Evolutionary conservation across 1,139 yeast genomes (phyloP), one percentile per base, ranked within the genome.

Genomic region (Yamadazyma oceani): DNA sequence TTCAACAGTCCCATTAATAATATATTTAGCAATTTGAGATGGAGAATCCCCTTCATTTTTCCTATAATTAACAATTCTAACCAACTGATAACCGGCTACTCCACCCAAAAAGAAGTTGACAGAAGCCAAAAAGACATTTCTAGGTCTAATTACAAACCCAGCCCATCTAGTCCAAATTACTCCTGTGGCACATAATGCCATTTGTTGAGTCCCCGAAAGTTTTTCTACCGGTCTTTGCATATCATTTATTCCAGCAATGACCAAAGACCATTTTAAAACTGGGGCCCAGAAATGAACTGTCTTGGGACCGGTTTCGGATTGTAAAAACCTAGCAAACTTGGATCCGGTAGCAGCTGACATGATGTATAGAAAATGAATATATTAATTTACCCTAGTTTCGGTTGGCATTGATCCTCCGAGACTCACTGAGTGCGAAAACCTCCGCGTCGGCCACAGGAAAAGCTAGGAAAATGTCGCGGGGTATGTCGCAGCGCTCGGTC

Each of bases 111-210:
- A 92, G 73, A 89, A 88, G 67, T 92, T 92, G 43, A 92, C 98
- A 23, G 94, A 81, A 4, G 97, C 98, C 51, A 92, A 74, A 44
- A 92, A 69, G 50, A 76, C 73, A 67, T 92, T 92, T 65, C 86
- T 84, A 37, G 98, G 98, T 53, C 71, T 81, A 58, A 92, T 92
- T 46, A 89, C 94, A 63, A 89, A 78, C 2, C 75, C 77, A 23
- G 97, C 90, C 98, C 98, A 92, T 61, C 98, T 81, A 32, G 98
- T 92, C 98, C 98, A 92, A 54, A 92, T 89, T 39, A 79, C 80
- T 40, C 97, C 98, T 1, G 98, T 92, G 34, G 92, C 92, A 53
- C 86, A 75, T 42, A 92, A 73, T 0, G 98, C 96, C 45, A 85
- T 60, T 60, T 87, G 96, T 63, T 92, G 98, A 21, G 96, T 84